Evolutionary conservation across 345 rosid species (phyloP), one percentile per base, ranked within the genome.

Genomic region (Corchorus capsularis): DNA sequence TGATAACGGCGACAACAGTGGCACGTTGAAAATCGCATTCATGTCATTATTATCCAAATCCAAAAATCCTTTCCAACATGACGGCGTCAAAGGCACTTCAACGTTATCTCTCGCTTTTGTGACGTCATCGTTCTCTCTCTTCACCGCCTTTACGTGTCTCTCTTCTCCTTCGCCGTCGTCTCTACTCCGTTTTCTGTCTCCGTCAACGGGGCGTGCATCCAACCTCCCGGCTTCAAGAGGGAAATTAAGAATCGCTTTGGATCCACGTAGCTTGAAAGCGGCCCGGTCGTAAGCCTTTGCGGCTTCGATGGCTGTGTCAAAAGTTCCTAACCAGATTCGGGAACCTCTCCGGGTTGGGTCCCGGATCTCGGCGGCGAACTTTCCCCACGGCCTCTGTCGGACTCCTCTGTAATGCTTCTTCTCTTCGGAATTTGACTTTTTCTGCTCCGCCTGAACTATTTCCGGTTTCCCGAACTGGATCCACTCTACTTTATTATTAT

Each of bases 361-460:
- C 8, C 98, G 85, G 78, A 94, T 94, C 92, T 94, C 98, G 55
- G 98, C 98, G 4, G 98, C 98, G 82, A 84, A 94, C 82, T 93
- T 94, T 3, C 98, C 98, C 98, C 98, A 94, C 50, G 98, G 97
- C 82, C 98, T 83, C 78, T 75, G 86, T 72, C 98, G 83, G 69
- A 94, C 98, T n/a, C 98, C 98, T 83, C 98, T 89, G 85, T 91
- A 93, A 63, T 87, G 98, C 86, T 72, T 82, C 75, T 61, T 75
- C 39, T 80, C 85, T 43, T 83, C 85, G 2, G 60, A 59, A 1
- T 57, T 43, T 13, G 79, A 56, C 16, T 50, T 64, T 56, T n/a
- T 55, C 73, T 41, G 53, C 4, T 19, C 39, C 0, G 79, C 20
- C 27, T 62, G 53, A 45, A 55, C 69, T 71, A 22, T 78, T 8